These are phyloP conservation scores for Areca catechu DNA, from an alignment of 176 grass and related monocot genomes.

Conservation along the genomic window DNA sequence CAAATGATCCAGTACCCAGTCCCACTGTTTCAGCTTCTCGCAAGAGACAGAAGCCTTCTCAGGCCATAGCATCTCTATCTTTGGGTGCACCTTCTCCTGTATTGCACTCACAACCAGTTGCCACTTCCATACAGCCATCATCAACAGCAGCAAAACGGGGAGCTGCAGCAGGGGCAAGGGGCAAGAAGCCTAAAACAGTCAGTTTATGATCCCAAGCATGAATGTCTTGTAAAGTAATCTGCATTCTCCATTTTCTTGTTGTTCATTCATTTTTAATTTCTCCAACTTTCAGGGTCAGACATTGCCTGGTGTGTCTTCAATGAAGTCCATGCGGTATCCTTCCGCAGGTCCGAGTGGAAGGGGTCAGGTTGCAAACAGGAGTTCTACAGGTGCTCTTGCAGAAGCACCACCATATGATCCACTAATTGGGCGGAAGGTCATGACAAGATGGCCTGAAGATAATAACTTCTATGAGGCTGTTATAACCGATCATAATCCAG, in stretches of 20 bases:
- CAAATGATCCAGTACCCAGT: conserved; percentile 56
- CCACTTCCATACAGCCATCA: conserved; percentile 49
- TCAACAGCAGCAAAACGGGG: conserved; percentile 65
- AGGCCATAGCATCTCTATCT: conserved; percentile 46
- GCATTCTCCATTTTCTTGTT: too few species aligned
- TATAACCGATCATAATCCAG: conserved; percentile 20
- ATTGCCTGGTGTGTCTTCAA: conserved; percentile 41
- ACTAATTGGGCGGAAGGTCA: conserved; percentile 18
- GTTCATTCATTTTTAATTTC: too few species aligned
- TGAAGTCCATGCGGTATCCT: conserved; percentile 49
- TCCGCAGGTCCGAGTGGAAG: conserved; percentile 71
- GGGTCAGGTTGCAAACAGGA: conserved; percentile 54
- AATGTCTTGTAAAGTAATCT: too few species aligned
- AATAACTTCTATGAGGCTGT: conserved; percentile 28
- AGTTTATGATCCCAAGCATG: conserved; percentile 8
- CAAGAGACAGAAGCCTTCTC: conserved; percentile 93
- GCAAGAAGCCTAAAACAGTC: conserved; percentile 77
- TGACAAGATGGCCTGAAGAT: conserved; percentile 26
- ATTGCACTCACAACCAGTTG: conserved; percentile 55
- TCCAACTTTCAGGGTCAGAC: conserved; percentile 54
- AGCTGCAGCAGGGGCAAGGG: conserved; percentile 47
- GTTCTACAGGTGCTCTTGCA: conserved; percentile 33
- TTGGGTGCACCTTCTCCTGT: conserved; percentile 36
- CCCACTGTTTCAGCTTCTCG: conserved; percentile 62
- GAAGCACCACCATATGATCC: conserved; percentile 34